Evolutionary conservation across 805 yeast species (phyloP).

Genomic region (Maudiozyma turicensis): DNA sequence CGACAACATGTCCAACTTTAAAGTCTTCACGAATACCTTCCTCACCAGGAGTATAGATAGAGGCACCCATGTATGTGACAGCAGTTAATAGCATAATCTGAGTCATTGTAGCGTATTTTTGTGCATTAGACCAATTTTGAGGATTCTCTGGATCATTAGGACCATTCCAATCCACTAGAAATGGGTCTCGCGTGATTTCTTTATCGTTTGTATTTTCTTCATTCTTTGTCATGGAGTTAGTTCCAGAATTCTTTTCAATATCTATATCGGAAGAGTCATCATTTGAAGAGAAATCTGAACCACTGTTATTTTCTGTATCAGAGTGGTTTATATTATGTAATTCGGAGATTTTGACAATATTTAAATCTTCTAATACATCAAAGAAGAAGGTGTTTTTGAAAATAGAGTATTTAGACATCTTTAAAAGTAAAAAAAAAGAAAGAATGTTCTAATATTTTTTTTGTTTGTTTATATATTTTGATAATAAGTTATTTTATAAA

Average conservation of each 20-base stretch:
- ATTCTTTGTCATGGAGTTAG: not conserved
- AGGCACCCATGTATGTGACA: conserved; percentile 47
- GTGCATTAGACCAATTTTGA: conserved; percentile 38
- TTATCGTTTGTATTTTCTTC: not conserved
- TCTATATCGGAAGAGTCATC: not conserved
- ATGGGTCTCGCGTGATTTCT: conserved; percentile 14
- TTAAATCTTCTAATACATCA: not conserved
- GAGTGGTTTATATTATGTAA: not conserved
- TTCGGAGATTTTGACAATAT: not conserved
- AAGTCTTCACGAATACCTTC: conserved; percentile 35
- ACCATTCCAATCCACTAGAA: conserved; percentile 14
- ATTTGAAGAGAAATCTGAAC: not conserved
- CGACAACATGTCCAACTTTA: conserved; percentile 34
- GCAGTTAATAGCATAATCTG: conserved; percentile 37
- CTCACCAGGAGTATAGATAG: conserved; percentile 44
- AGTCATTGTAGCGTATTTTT: conserved; percentile 32
- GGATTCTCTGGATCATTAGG: conserved; percentile 48
- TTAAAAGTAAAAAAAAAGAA: not conserved
- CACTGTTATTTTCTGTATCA: not conserved
- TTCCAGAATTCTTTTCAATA: not conserved
- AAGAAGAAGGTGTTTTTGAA: not conserved
- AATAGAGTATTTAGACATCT: not conserved
- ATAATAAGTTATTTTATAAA: too few relatives aligned
- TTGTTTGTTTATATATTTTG: too few relatives aligned
- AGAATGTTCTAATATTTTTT: too few relatives aligned